Conservation (phyloP, 2,329 filamentous ascomycete species). For the Fusarium protoensiforme region DNA sequence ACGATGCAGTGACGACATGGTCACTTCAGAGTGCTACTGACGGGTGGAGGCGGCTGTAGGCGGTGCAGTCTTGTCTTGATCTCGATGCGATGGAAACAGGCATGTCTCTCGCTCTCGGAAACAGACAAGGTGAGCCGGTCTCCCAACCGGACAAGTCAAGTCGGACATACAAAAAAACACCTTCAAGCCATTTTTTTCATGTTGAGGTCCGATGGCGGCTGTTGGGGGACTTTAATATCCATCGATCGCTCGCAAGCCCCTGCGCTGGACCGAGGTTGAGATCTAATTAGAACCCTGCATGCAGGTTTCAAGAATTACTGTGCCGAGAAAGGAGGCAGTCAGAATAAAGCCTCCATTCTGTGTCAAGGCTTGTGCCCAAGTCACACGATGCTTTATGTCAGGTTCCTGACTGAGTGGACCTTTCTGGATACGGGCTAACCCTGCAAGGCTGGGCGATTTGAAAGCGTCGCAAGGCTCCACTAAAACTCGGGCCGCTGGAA, state of each 20-base stretch:
- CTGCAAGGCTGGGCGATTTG: background rate
- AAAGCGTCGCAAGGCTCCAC: slow-evolving; percentile 1
- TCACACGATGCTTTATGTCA: background rate
- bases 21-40: background rate
- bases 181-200: background rate
- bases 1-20: slow-evolving; percentile 29
- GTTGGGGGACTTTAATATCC: background rate
- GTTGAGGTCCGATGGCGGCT: background rate
- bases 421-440: background rate
- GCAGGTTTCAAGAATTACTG: background rate
- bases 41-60: slow-evolving; percentile 37
- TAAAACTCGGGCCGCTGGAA: slow-evolving; percentile 21
- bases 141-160: background rate
- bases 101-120: background rate
- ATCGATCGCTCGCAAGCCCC: background rate
- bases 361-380: background rate
- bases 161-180: background rate
- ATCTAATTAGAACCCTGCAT: background rate
- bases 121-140: background rate
- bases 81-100: background rate
- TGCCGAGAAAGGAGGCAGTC: background rate
- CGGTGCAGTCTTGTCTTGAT: slow-evolving; percentile 11
- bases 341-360: background rate
- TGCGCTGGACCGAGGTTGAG: background rate
- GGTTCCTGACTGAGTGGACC: background rate